phyloP scores from a whole-genome alignment of 2,329 filamentous ascomycete species.

The Nothomitra cinnamomea region DNA sequence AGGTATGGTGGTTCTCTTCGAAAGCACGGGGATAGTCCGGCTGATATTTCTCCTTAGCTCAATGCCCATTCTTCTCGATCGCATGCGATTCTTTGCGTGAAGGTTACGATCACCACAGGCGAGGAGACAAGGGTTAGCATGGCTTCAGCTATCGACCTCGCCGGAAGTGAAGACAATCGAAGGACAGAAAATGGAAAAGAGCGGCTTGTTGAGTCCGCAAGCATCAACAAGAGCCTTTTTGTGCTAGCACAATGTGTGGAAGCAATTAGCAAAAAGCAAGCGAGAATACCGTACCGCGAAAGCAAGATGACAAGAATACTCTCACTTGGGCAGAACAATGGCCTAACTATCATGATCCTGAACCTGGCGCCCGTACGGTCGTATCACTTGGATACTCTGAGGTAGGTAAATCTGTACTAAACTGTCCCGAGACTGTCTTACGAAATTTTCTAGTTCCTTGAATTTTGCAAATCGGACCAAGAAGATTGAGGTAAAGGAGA shows the following conservation, averaged over 20 bases:
- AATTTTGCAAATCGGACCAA: slow-evolving; percentile 93
- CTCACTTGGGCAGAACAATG: slow-evolving; percentile 84
- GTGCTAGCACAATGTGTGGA: slow-evolving; percentile 91
- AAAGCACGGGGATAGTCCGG: background rate
- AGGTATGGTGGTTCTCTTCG: slow-evolving; percentile 26
- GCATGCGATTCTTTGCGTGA: slow-evolving; percentile 82
- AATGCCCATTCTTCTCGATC: slow-evolving; percentile 83
- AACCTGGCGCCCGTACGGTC: slow-evolving; percentile 83
- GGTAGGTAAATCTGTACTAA: background rate
- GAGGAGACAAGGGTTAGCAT: slow-evolving; percentile 58
- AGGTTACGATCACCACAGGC: slow-evolving; percentile 59
- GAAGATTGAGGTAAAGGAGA: slow-evolving; percentile 87
- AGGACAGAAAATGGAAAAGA: slow-evolving; percentile 89
- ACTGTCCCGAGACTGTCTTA: background rate
- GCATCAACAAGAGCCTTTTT: slow-evolving; percentile 95
- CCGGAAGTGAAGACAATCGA: slow-evolving; percentile 88
- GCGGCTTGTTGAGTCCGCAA: slow-evolving; percentile 81
- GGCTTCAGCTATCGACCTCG: slow-evolving; percentile 84
- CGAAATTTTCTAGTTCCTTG: slow-evolving; percentile 41
- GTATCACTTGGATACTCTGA: slow-evolving; percentile 86
- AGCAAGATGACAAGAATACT: slow-evolving; percentile 96
- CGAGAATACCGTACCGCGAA: slow-evolving; percentile 78
- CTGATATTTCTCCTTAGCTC: slow-evolving; percentile 29
- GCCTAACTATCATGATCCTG: slow-evolving; percentile 89
- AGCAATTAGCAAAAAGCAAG: slow-evolving; percentile 62